These are phyloP conservation scores for Neurospora tetrasperma DNA, from an alignment of 495 filamentous ascomycete genomes.

Conservation along the genomic window DNA sequence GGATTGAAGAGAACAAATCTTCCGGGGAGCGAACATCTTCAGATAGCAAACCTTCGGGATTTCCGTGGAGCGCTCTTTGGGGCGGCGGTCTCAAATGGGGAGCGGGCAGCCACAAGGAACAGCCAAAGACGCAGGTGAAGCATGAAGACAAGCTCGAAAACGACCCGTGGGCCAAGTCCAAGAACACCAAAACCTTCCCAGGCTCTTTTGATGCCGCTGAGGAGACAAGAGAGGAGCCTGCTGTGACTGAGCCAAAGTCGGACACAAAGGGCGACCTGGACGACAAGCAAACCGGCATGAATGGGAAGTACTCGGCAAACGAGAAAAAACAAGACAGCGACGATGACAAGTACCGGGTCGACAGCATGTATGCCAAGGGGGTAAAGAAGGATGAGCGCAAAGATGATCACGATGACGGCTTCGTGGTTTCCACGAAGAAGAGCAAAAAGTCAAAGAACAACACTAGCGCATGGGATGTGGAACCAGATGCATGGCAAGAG, in stretches of 20 bases:
- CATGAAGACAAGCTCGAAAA: constrained; percentile 18
- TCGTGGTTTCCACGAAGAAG: constrained; percentile 16
- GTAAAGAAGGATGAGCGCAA: constrained; percentile 14
- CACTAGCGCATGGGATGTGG: constrained; percentile 15
- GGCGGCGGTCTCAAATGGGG: not conserved
- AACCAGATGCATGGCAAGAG: constrained; percentile 21
- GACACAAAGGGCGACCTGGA: not conserved
- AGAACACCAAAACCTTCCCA: constrained; percentile 32
- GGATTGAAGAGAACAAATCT: not conserved
- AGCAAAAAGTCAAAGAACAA: constrained; percentile 33
- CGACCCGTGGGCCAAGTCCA: constrained; percentile 37
- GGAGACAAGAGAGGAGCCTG: not conserved
- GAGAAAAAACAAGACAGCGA: constrained; percentile 7
- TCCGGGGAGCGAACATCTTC: not conserved
- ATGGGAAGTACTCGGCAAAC: not conserved
- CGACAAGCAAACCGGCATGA: not conserved
- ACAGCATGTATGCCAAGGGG: constrained; percentile 7
- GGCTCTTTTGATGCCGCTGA: constrained; percentile 28
- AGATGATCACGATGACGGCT: constrained; percentile 23
- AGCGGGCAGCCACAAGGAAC: not conserved
- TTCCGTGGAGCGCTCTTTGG: not conserved
- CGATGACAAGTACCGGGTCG: constrained; percentile 8
- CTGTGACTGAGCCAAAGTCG: not conserved
- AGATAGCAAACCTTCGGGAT: not conserved
- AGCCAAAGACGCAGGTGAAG: constrained; percentile 7